Evolutionary conservation across 257 asterid genomes (phyloP), one percentile per base, ranked within the genome.

Genomic region (Vinca minor): DNA sequence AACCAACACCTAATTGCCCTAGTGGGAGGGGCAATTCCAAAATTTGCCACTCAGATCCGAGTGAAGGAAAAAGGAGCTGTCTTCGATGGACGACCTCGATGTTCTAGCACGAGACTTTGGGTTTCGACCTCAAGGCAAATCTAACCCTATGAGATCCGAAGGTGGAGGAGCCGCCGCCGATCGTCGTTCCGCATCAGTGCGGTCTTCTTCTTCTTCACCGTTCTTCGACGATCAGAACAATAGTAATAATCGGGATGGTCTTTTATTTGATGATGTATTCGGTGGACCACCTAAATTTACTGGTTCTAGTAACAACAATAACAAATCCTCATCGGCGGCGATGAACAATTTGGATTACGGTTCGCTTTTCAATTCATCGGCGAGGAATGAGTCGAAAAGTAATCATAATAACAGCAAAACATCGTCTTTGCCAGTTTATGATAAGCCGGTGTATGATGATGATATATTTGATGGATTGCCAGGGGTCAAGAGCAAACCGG

Each of bases 31-130:
- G 71, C 65, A 66, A 38, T 62, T 49, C 38, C 58, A 29, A 25
- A n/a, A n/a, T n/a, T n/a, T n/a, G n/a, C n/a, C n/a, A n/a, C n/a
- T n/a, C n/a, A n/a, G n/a, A n/a, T n/a, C n/a, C n/a, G n/a, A n/a
- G n/a, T n/a, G n/a, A n/a, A n/a, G n/a, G n/a, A n/a, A n/a, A n/a
- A n/a, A n/a, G n/a, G n/a, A n/a, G n/a, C n/a, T n/a, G n/a, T n/a
- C n/a, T n/a, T n/a, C n/a, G n/a, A n/a, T 93, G 97, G 99, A 93
- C 62, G 97, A 93, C 67, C 87, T 89, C 65, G 95, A 89, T 77
- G 77, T 82, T 71, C 67, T 93, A 64, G 94, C 88, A 21, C 84
- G 95, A 12, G 88, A 83, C 60, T 84, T 76, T 69, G 97, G 97
- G 59, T 75, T 80, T 46, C 79, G 85, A 20, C 75, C 90, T 4